phyloP scores from a whole-genome alignment of 495 filamentous ascomycete species.

The Podospora bellae-mahoneyi region DNA sequence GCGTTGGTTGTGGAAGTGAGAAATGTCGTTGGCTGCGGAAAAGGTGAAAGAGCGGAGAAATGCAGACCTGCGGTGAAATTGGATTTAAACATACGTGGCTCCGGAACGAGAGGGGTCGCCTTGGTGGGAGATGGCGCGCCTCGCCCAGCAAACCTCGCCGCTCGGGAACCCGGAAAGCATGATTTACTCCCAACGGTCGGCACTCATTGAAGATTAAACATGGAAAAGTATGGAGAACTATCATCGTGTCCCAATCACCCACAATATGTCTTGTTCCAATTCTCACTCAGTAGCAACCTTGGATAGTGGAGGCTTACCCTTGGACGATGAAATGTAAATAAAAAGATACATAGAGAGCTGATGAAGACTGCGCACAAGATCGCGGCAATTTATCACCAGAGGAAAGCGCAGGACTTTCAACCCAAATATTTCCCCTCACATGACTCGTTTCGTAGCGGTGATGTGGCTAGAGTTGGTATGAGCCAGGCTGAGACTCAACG shows the following conservation, averaged over 20 bases:
- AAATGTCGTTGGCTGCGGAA: not conserved
- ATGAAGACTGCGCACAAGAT: not conserved
- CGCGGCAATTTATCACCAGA: not conserved
- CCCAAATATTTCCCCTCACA: not conserved
- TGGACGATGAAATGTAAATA: no score
- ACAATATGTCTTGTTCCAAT: not conserved
- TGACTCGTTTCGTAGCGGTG: not conserved
- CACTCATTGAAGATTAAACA: not conserved
- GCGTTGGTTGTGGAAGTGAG: not conserved
- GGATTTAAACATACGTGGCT: no score
- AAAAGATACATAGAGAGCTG: not conserved
- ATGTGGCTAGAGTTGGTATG: not conserved
- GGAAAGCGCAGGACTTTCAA: not conserved
- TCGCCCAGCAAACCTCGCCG: not conserved
- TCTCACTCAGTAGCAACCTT: not conserved
- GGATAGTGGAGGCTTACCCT: not conserved
- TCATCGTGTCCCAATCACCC: no score
- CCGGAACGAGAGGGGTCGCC: no score
- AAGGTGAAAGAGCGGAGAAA: not conserved
- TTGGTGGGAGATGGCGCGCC: no score
- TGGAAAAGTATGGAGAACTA: not conserved
- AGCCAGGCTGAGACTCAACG: not conserved
- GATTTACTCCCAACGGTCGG: not conserved
- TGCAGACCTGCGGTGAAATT: no score
- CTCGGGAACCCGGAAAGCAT: not conserved